These are phyloP conservation scores for Leccinum uliginosum DNA, from an alignment of 768 basidiomycete genomes.

Conservation along the genomic window DNA sequence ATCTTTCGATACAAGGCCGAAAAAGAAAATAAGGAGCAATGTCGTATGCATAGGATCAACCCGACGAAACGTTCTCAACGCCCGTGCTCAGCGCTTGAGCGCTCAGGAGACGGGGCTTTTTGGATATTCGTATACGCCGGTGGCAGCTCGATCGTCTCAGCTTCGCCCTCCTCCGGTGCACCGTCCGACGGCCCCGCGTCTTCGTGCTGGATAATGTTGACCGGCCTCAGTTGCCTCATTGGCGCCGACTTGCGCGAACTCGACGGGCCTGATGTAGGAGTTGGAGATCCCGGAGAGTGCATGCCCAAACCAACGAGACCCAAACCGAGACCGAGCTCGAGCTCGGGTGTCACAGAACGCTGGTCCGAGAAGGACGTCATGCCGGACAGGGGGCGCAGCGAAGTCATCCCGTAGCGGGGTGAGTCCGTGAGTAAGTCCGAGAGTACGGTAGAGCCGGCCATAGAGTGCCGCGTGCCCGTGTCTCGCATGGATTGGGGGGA, in stretches of 20 bases:
- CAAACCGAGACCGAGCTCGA: slow-evolving; percentile 11
- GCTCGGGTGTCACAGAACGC: slow-evolving; percentile 48
- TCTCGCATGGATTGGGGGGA: slow-evolving; percentile 26
- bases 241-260: slow-evolving; percentile 36
- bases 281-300: slow-evolving; percentile 18
- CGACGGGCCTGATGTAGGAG: slow-evolving; percentile 6
- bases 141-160: slow-evolving; percentile 78
- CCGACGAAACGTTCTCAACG: background rate
- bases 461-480: slow-evolving; percentile 20
- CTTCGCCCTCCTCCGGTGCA: slow-evolving; percentile 28
- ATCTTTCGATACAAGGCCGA: background rate
- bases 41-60: background rate
- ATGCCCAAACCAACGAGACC: background rate
- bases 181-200: slow-evolving; percentile 55
- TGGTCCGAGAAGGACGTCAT: slow-evolving; percentile 30
- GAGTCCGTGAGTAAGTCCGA: slow-evolving; percentile 16
- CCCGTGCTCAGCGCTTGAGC: background rate
- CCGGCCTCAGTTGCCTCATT: slow-evolving; percentile 54
- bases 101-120: slow-evolving; percentile 5
- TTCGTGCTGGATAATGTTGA: slow-evolving; percentile 83
- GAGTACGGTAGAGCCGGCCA: slow-evolving; percentile 16
- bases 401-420: slow-evolving; percentile 23
- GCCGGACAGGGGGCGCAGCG: slow-evolving; percentile 25
- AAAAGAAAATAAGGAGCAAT: background rate
- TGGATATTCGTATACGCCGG: slow-evolving; percentile 73